Evolutionary conservation across 1,284 basidiomycete species (phyloP).

Genomic region (Coniferiporia sulphurascens): DNA sequence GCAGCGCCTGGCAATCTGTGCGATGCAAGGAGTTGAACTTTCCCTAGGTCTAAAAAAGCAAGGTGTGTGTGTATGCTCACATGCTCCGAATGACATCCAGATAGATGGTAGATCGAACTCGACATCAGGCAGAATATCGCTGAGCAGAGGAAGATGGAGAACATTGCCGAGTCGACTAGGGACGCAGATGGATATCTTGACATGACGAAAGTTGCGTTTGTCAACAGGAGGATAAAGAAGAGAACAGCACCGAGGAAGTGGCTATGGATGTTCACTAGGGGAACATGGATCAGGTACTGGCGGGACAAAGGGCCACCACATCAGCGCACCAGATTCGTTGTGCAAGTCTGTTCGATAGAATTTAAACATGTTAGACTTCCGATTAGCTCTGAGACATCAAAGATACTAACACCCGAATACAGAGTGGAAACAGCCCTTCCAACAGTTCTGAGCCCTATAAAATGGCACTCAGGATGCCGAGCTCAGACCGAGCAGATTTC

Average conservation of each 20-base stretch:
- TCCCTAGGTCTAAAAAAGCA: conserved; percentile 18
- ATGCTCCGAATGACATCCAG: conserved; percentile 67
- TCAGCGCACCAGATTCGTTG: conserved; percentile 68
- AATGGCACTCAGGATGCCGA: neutral
- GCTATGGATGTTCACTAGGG: conserved; percentile 83
- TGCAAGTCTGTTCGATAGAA: conserved; percentile 56
- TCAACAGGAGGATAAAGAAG: conserved; percentile 56
- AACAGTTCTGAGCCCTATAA: conserved; percentile 56
- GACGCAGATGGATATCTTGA: conserved; percentile 45
- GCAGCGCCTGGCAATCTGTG: conserved; percentile 45
- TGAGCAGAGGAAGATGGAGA: conserved; percentile 67
- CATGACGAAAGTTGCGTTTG: conserved; percentile 46
- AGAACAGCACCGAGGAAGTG: conserved; percentile 75
- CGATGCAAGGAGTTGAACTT: conserved; percentile 3
- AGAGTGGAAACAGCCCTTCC: conserved; percentile 62
- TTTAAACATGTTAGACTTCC: neutral
- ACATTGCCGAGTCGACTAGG: conserved; percentile 59
- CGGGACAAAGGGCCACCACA: neutral
- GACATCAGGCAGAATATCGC: conserved; percentile 72
- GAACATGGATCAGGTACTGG: neutral
- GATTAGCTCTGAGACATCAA: neutral
- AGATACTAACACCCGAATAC: conserved; percentile 64
- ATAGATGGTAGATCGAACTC: conserved; percentile 76
- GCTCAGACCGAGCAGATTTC: neutral
- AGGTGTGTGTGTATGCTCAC: conserved; percentile 33